Base-by-base conservation (phyloP, 352 stramenopile genomes). In the Globisporangium uncinulatum region DNA sequence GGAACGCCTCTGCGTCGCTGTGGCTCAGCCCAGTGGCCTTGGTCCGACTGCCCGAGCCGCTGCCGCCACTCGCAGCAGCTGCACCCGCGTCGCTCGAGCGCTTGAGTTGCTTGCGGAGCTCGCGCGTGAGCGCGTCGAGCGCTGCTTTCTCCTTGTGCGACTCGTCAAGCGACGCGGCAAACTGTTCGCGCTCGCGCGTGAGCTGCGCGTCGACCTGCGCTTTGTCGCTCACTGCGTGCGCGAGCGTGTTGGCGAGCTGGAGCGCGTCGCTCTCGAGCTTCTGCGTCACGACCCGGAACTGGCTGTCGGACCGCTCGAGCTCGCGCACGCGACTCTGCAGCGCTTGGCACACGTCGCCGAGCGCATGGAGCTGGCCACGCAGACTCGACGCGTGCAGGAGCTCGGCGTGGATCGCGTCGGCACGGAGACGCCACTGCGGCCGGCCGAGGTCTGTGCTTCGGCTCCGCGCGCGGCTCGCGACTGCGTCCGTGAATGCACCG, bases 71-170 rank as follows among this genome's bases (percentile, higher is more conserved):
- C 50, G 70, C 67, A 1, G 57, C 43, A 14, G 42, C 32, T 39
- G 45, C 67, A 24, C 57, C 62, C 15, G 54, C 54, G 34, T 91
- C 79, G 44, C 71, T 91, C 2, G 70, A 75, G 20, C 82, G 80
- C 55, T 91, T 84, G 17, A 94, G 52, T 42, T 92, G 80, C 60
- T 94, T 94, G 9, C 82, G 82, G 11, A 94, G 66, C 41, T 92
- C 79, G 14, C 81, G 76, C 56, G 89, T 92, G 36, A 80, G 43
- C 17, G 76, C 70, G 56, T 89, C 86, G 15, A 92, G 57, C 14
- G 74, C 62, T 6, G 76, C 73, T 52, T 89, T 91, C 48, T 94
- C 82, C 63, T 94, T 94, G 61, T 92, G 85, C 11, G 73, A 89
- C 57, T 92, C 84, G 44, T 90, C 82, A 10, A 94, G 60, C 21